These are phyloP conservation scores for Skeletonema costatum DNA, from an alignment of 108 stramenopile species.

Conservation along the genomic window DNA sequence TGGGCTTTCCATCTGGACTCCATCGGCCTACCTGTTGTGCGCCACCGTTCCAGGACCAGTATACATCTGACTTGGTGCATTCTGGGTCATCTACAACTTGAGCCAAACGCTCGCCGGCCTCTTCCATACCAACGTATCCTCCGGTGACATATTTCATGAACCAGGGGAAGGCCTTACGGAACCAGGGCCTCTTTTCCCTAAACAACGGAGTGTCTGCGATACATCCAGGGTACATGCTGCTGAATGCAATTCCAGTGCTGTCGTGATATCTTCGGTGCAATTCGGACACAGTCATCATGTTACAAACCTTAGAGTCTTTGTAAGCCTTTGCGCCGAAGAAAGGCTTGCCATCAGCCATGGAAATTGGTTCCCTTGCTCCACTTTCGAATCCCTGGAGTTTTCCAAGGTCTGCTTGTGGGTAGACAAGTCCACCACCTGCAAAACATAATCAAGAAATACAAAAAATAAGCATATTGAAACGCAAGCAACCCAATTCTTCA, in stretches of 20 bases:
- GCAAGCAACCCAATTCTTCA: background rate
- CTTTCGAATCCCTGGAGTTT: slow-evolving; percentile 82
- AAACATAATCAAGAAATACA: background rate
- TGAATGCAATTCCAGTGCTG: slow-evolving; percentile 92
- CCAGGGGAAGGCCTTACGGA: slow-evolving; percentile 84
- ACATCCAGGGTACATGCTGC: slow-evolving; percentile 97
- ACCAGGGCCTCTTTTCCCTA: slow-evolving; percentile 98
- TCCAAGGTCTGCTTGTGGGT: slow-evolving; percentile 93
- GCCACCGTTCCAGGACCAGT: slow-evolving; percentile 98
- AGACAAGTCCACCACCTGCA: slow-evolving; percentile 83
- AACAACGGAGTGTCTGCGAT: slow-evolving; percentile 96
- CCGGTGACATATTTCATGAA: slow-evolving; percentile 93
- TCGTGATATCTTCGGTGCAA: slow-evolving; percentile 93
- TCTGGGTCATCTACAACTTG: slow-evolving; percentile 87
- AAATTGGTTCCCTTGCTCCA: slow-evolving; percentile 74
- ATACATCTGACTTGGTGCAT: slow-evolving; percentile 88
- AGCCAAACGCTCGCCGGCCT: slow-evolving; percentile 89
- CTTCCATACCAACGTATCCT: slow-evolving; percentile 89
- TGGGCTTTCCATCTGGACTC: slow-evolving; percentile 77
- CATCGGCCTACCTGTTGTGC: slow-evolving; percentile 88
- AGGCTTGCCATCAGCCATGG: slow-evolving; percentile 93
- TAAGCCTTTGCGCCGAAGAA: slow-evolving; percentile 98
- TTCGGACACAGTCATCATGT: slow-evolving; percentile 92
- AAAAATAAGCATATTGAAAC: background rate
- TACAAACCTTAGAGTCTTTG: slow-evolving; percentile 94